Conservation (phyloP, 805 yeast species). For the Saturnispora hagleri region DNA sequence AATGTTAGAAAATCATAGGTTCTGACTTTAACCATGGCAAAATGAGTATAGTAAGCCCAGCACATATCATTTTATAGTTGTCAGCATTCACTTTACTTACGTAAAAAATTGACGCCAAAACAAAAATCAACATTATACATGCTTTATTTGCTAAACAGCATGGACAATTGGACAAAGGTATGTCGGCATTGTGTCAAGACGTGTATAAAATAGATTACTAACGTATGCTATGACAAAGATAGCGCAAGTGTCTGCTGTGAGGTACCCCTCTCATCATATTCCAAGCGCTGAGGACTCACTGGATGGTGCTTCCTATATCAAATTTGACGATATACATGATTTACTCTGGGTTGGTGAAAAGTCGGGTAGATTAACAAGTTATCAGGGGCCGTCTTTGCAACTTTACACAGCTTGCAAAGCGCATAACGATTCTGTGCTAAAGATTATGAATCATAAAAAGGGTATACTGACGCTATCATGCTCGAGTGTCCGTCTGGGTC, state of each 20-base stretch:
- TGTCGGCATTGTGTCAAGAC: neutral
- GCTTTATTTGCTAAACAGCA: neutral
- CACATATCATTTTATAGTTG: neutral
- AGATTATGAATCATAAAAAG: conserved; percentile 43
- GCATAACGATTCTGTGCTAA: conserved; percentile 40
- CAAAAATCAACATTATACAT: neutral
- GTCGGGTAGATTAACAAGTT: conserved; percentile 39
- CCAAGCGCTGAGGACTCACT: conserved; percentile 14
- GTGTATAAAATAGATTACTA: neutral
- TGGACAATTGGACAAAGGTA: conserved; percentile 12
- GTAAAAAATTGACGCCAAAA: neutral
- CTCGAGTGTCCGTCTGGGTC: conserved; percentile 42
- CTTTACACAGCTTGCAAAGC: conserved; percentile 53
- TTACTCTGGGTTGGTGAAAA: conserved; percentile 80
- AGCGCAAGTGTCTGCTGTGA: conserved; percentile 5
- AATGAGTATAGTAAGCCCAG: neutral
- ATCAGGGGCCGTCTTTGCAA: conserved; percentile 36
- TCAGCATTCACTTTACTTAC: neutral
- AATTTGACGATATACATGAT: conserved; percentile 67
- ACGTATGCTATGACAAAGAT: neutral
- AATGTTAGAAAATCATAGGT: neutral
- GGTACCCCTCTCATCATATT: conserved; percentile 18
- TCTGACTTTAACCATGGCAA: neutral
- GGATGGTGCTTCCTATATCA: conserved; percentile 24
- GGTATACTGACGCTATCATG: conserved; percentile 52